Evolutionary conservation across 306 rosid species (phyloP), one percentile per base, ranked within the genome.

Genomic region (Vigna reflexopilosa): DNA sequence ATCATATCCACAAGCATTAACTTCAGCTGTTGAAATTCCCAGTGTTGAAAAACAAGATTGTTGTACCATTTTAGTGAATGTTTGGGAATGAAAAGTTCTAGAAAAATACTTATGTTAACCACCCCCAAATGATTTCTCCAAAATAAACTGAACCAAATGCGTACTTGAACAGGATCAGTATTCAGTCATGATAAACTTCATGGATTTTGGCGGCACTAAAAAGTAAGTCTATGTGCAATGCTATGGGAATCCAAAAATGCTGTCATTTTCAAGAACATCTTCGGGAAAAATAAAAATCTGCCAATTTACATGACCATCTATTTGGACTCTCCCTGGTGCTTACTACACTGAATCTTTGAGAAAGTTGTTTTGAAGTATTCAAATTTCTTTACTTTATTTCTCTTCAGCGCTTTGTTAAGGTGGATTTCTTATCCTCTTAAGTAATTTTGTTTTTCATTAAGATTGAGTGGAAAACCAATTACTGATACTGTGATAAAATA

Each of bases 381-480:
- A 30, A 30, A 30, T 30, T 30, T 30, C 34, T 51, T 51, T 70
- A 34, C 48, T 51, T 50, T 30, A 26, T 52, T 34, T 71, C 48
- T 52, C 11, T 34, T 51, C 16, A 11, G 5, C 9, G 32, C 48
- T 49, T 9, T n/a, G 32, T 52, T 71, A 17, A 34, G 64, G n/a
- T 17, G 48, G n/a, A 52, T 9, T 30, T 71, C 20, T 71, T 51
- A 70, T 51, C 76, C 49, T 50, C 61, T 11, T 17, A 17, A 9
- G 61, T 30, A 49, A 19, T 13, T 28, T 17, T 30, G 24, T 19
- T 34, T 19, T 32, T 17, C 69, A 63, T 63, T 17, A 15, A 36
- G 48, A 63, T 61, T 13, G 69, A 63, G 9, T 15, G 48, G 48
- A 9, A 63, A 63, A 34, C 7, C 15, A 63, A 34, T 16, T 14